Evolutionary conservation across 768 basidiomycete species (phyloP).

Genomic region (Psilocybe azurescens): DNA sequence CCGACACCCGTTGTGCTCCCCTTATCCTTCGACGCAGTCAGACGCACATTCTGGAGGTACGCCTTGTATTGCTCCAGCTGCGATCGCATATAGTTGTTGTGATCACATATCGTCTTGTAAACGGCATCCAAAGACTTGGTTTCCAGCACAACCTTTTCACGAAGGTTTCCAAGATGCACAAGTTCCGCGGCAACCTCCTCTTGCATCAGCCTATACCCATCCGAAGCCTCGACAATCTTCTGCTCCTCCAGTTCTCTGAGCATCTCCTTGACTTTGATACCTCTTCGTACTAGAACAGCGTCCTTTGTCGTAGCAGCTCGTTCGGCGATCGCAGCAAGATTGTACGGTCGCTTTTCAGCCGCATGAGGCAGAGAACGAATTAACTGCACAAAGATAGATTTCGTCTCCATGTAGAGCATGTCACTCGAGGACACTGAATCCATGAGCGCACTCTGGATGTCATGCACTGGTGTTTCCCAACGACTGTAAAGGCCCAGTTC

Average conservation of each 20-base stretch:
- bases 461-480: conserved; percentile 99
- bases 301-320: conserved; percentile 97
- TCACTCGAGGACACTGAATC: conserved; percentile 97
- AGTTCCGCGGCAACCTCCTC: conserved; percentile 97
- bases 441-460: conserved; percentile 95
- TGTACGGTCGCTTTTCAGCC: conserved; percentile 86
- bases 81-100: conserved; percentile 95
- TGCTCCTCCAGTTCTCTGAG: conserved; percentile 92
- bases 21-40: conserved; percentile 89
- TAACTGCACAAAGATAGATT: conserved; percentile 98
- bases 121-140: conserved; percentile 94
- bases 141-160: conserved; percentile 94
- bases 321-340: conserved; percentile 89
- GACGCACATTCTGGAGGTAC: conserved; percentile 95
- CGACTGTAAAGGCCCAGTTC: conserved; percentile 94
- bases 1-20: conserved; percentile 88
- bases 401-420: conserved; percentile 99
- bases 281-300: conserved; percentile 91
- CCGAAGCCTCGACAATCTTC: conserved; percentile 79
- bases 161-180: conserved; percentile 92
- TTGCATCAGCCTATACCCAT: conserved; percentile 94
- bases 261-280: conserved; percentile 99
- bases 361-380: conserved; percentile 92
- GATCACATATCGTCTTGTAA: conserved; percentile 99
- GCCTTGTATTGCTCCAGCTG: conserved; percentile 99